A percentile compares a stretch with the other conserved stretches of the same genome.
phyloP scores from a whole-genome alignment of 345 rosid species.

The Sisymbrium irio region DNA sequence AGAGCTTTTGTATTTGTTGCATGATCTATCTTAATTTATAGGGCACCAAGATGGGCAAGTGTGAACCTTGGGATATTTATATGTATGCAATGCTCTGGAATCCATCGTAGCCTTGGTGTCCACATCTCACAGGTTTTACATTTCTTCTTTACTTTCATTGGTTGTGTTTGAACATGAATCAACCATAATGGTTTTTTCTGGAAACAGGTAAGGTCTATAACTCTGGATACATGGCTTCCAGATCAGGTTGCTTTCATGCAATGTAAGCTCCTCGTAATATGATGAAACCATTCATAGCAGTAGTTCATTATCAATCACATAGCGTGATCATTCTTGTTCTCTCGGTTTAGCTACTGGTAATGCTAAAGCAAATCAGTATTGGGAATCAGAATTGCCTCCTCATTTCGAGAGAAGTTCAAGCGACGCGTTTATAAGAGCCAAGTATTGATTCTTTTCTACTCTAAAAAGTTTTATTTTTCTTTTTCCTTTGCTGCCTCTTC shows the following conservation, averaged over 20 bases:
- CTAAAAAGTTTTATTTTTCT: not conserved
- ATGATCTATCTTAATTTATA: slow-evolving; percentile 36
- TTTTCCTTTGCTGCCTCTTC: not conserved
- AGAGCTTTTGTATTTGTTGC: slow-evolving; percentile 16
- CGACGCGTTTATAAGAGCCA: slow-evolving; percentile 77
- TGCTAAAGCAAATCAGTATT: slow-evolving; percentile 68
- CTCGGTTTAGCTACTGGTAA: slow-evolving; percentile 69
- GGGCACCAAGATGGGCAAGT: slow-evolving; percentile 97
- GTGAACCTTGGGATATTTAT: slow-evolving; percentile 96
- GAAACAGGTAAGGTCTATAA: slow-evolving; percentile 81
- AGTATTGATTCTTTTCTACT: slow-evolving; percentile 45
- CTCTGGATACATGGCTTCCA: slow-evolving; percentile 98
- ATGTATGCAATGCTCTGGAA: slow-evolving; percentile 95
- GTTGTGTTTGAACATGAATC: not conserved
- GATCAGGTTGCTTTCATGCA: slow-evolving; percentile 82
- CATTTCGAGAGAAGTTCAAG: slow-evolving; percentile 63
- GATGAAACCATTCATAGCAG: not conserved
- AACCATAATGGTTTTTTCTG: not conserved
- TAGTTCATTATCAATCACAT: not conserved
- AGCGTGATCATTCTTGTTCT: slow-evolving; percentile 1
- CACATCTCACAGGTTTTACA: slow-evolving; percentile 80
- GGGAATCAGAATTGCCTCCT: slow-evolving; percentile 96
- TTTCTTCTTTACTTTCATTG: not conserved
- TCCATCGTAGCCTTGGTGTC: slow-evolving; percentile 92
- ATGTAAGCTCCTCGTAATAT: slow-evolving; percentile 48